A percentile compares a stretch with the other conserved stretches of the same genome.
Conservation (phyloP, 768 basidiomycete genomes). For the Leucosporidium yakuticum region DNA sequence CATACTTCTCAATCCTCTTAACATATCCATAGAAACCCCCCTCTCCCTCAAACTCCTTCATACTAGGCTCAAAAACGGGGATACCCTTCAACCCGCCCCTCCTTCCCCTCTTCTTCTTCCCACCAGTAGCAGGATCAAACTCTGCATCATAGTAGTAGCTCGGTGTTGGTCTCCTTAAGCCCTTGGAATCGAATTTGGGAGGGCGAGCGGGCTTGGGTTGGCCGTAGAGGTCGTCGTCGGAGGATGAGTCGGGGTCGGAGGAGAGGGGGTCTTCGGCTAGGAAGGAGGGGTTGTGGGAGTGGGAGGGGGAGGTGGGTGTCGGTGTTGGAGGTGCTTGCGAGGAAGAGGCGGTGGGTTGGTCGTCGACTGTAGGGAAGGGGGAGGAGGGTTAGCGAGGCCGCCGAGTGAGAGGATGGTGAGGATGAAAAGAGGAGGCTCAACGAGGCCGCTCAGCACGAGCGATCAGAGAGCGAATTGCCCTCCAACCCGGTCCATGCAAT, state of each 20-base stretch:
- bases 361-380: too few relatives aligned
- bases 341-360: background rate
- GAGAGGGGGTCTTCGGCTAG: constrained; percentile 25
- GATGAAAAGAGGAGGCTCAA: too few relatives aligned
- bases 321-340: constrained; percentile 2
- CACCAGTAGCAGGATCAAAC: constrained; percentile 31
- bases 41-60: constrained; percentile 74
- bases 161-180: constrained; percentile 19
- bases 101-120: constrained; percentile 30
- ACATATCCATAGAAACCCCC: constrained; percentile 67
- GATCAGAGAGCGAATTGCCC: too few relatives aligned
- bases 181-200: constrained; percentile 8
- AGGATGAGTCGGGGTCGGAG: constrained; percentile 22
- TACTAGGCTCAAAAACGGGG: constrained; percentile 89
- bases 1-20: constrained; percentile 82
- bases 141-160: constrained; percentile 35
- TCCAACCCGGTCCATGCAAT: too few relatives aligned
- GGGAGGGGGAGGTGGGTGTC: background rate
- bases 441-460: too few relatives aligned
- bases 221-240: constrained; percentile 26
- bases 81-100: constrained; percentile 55
- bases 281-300: constrained; percentile 23
- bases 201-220: constrained; percentile 14
- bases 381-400: too few relatives aligned
- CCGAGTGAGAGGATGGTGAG: too few relatives aligned